Conservation (phyloP, 495 filamentous ascomycete species). For the Penicillium bovifimosum region DNA sequence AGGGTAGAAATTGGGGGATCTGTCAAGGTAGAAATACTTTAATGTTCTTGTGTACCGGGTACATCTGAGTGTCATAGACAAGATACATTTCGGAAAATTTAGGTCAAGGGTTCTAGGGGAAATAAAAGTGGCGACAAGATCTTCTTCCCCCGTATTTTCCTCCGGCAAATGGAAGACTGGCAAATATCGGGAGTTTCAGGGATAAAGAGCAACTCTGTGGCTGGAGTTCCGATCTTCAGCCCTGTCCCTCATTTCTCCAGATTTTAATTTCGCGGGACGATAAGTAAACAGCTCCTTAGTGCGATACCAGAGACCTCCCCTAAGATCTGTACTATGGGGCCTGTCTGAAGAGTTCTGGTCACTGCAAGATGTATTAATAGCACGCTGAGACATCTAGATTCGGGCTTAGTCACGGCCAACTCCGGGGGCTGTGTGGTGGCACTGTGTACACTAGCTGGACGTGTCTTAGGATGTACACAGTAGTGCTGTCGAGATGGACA, state of each 20-base stretch:
- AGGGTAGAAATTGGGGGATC: not conserved
- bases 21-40: not conserved
- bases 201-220: conserved; percentile 21
- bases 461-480: not conserved
- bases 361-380: conserved; percentile 5
- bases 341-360: not conserved
- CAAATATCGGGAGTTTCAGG: conserved; percentile 38
- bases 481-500: not conserved
- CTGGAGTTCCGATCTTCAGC: conserved; percentile 28
- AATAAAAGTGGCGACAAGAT: conserved; percentile 18
- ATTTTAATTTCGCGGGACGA: not conserved
- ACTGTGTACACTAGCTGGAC: not conserved
- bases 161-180: conserved; percentile 23
- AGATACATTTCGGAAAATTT: not conserved
- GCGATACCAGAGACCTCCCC: not conserved
- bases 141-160: conserved; percentile 19
- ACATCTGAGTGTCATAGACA: not conserved
- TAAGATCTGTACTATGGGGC: not conserved
- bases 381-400: conserved; percentile 4
- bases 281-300: not conserved
- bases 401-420: conserved; percentile 7
- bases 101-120: conserved; percentile 13
- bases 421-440: conserved; percentile 4
- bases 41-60: not conserved
- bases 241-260: conserved; percentile 20